These are phyloP conservation scores for Hyphodiscus hymeniophilus DNA, from an alignment of 495 filamentous ascomycete genomes.

Conservation along the genomic window DNA sequence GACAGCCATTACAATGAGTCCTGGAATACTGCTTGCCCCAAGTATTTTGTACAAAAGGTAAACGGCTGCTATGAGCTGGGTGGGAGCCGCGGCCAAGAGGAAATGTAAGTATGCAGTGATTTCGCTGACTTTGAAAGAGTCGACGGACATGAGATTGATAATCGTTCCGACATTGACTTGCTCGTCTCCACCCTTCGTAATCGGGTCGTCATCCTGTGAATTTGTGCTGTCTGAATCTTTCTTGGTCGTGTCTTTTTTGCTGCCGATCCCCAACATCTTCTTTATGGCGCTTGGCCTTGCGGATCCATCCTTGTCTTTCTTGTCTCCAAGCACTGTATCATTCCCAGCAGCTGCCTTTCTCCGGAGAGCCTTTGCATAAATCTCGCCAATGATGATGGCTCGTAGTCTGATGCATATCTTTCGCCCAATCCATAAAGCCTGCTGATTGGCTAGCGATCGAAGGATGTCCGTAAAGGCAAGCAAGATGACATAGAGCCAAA, in stretches of 20 bases:
- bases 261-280: conserved; percentile 50
- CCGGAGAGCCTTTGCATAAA: conserved; percentile 94
- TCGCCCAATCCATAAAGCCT: conserved; percentile 89
- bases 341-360: conserved; percentile 75
- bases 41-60: conserved; percentile 79
- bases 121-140: conserved; percentile 94
- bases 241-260: conserved; percentile 45
- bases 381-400: conserved; percentile 93
- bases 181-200: conserved; percentile 42
- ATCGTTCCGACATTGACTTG: conserved; percentile 92
- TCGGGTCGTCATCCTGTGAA: conserved; percentile 26
- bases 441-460: conserved; percentile 71
- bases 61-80: conserved; percentile 34
- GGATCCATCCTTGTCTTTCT: conserved; percentile 45
- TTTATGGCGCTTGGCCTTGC: conserved; percentile 45
- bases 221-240: conserved; percentile 7
- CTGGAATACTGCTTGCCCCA: conserved; percentile 87
- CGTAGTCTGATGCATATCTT: conserved; percentile 89
- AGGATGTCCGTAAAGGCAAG: conserved; percentile 72
- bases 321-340: conserved; percentile 60
- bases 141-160: conserved; percentile 98
- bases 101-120: conserved; percentile 56
- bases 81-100: conserved; percentile 31
- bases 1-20: conserved; percentile 83
- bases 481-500: conserved; percentile 92